These are phyloP conservation scores for Fusarium hainanense DNA, from an alignment of 2,329 filamentous ascomycete genomes.

Conservation along the genomic window DNA sequence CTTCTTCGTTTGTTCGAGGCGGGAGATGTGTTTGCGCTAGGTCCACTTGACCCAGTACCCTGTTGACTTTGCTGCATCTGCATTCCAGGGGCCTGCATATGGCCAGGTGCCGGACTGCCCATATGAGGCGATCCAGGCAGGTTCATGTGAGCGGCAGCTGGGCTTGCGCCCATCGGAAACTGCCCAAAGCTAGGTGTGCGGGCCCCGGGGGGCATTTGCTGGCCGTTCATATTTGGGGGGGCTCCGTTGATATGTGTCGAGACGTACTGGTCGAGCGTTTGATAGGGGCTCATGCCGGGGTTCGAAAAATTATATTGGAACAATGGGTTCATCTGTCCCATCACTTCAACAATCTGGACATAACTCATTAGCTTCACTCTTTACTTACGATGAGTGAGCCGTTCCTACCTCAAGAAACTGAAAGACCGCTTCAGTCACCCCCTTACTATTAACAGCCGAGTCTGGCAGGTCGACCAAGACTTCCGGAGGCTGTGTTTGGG, in stretches of 20 bases:
- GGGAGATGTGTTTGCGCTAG: conserved; percentile 74
- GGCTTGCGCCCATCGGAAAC: conserved; percentile 70
- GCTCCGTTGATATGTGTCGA: conserved; percentile 56
- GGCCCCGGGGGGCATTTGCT: conserved; percentile 60
- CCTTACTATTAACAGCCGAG: conserved; percentile 67
- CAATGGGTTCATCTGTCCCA: conserved; percentile 73
- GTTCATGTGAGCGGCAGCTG: conserved; percentile 68
- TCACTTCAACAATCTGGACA: conserved; percentile 70
- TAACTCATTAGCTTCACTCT: conserved; percentile 38
- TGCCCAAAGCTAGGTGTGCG: conserved; percentile 67
- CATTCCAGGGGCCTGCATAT: conserved; percentile 74
- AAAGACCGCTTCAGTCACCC: conserved; percentile 69
- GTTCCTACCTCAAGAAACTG: conserved; percentile 71
- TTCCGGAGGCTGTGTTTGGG: conserved; percentile 68
- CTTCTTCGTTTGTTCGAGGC: conserved; percentile 69
- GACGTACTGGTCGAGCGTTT: conserved; percentile 71
- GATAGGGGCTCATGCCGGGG: conserved; percentile 65
- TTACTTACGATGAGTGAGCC: conserved; percentile 33
- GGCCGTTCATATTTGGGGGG: conserved; percentile 59
- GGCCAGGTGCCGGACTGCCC: conserved; percentile 69
- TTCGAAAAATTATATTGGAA: conserved; percentile 69
- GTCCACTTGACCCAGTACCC: conserved; percentile 72
- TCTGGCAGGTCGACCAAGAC: conserved; percentile 67
- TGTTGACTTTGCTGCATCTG: conserved; percentile 75
- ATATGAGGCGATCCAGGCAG: conserved; percentile 71